Evolutionary conservation across 305 asterid species (phyloP), one percentile per base, ranked within the genome.

Genomic region (Solanum aculeatissimum): DNA sequence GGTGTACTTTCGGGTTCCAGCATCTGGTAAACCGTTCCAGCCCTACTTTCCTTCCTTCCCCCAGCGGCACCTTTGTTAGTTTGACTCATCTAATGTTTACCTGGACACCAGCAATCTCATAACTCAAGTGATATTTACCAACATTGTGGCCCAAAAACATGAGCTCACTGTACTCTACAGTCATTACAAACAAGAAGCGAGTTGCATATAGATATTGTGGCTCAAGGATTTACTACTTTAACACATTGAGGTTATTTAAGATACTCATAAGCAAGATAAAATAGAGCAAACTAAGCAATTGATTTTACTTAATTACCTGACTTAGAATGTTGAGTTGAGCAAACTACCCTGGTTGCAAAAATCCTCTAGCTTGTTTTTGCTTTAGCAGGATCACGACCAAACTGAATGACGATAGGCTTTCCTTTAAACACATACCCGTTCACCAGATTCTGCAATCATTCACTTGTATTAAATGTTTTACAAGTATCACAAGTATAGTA

Each of bases 371-470:
- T 89, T 80, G 85, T 53, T 89, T 92, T 90, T 71, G 91, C 88
- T 85, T 92, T 87, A 53, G 92, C 87, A 78, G 92, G 90, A 66
- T 92, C 92, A 83, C 98, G 89, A 53, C 98, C 98, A 87, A 96
- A 96, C 88, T 95, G 99, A 88, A 96, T 92, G 86, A 96, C 95
- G n/a, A 96, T 83, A 40, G 99, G 96, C 91, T 96, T 95, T 78
- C 97, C 97, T 91, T 95, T 95, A 42, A 93, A 91, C 82, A 91
- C 94, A 71, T 91, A 96, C 10, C 99, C 98, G 40, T 96, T 93
- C 65, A 91, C 98, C 27, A 88, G 88, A 35, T 91, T 95, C 99
- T 96, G 98, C 97, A 92, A 51, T 78, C 43, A 68, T 75, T 54
- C 49, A 71, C 9, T 58, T 21, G 4, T 19, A 71, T 83, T 81